A percentile compares a stretch with the other conserved stretches of the same genome.
phyloP scores from a whole-genome alignment of 2,329 filamentous ascomycete species.

The Aspergillus neotritici region DNA sequence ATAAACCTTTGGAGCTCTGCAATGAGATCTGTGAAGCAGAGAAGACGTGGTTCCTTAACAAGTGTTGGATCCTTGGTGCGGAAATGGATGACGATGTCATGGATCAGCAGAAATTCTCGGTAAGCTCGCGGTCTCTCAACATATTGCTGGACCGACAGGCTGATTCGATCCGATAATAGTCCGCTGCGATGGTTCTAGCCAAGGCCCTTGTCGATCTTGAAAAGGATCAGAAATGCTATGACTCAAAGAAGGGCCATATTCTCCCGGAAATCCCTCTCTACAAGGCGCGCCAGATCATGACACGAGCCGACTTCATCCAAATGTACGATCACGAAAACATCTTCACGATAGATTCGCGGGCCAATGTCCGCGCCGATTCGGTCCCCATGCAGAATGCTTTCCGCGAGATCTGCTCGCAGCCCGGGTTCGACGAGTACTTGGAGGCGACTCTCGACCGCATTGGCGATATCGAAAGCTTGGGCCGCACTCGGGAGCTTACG shows the following conservation, averaged over 20 bases:
- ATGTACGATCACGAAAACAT: conserved; percentile 89
- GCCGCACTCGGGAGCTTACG: conserved; percentile 87
- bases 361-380: conserved; percentile 83
- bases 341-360: conserved; percentile 84
- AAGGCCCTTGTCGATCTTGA: conserved; percentile 84
- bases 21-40: conserved; percentile 64
- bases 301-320: conserved; percentile 87
- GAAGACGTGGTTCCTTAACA: conserved; percentile 73
- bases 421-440: conserved; percentile 75
- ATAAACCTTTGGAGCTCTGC: conserved; percentile 73
- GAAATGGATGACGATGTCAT: conserved; percentile 96
- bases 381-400: conserved; percentile 97
- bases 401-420: conserved; percentile 68
- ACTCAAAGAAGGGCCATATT: conserved; percentile 62
- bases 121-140: conserved; percentile 42
- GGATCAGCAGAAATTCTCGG: conserved; percentile 94
- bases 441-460: conserved; percentile 81
- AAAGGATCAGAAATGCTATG: conserved; percentile 51
- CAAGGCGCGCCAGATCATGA: conserved; percentile 87
- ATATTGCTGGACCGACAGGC: too few relatives aligned
- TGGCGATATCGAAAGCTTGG: conserved; percentile 84
- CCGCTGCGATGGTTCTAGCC: conserved; percentile 88
- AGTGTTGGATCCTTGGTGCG: conserved; percentile 68
- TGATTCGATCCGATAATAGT: conserved; percentile 42
- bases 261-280: conserved; percentile 78